A percentile compares a stretch with the other conserved stretches of the same genome.
These are phyloP conservation scores for Salicornia ramosissima DNA, from an alignment of 148 eudicot genomes.

Conservation along the genomic window DNA sequence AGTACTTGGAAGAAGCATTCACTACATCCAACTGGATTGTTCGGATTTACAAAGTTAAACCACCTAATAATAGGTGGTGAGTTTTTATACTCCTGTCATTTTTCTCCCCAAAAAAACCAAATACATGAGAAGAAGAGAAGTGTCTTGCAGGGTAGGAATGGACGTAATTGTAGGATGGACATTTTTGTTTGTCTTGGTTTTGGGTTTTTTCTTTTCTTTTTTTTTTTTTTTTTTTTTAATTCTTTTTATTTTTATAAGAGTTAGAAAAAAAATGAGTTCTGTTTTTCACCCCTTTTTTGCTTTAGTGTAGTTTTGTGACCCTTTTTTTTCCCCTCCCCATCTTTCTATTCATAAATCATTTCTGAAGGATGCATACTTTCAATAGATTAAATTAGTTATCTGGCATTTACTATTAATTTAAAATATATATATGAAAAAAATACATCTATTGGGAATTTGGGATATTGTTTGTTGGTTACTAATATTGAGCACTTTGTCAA, in stretches of 20 bases:
- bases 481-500: no score
- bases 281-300: no score
- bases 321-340: not conserved
- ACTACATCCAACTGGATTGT: slow-evolving; percentile 98
- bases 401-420: no score
- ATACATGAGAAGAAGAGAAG: not conserved
- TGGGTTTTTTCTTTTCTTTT: no score
- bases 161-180: not conserved
- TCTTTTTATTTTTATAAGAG: no score
- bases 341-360: no score
- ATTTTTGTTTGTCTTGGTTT: not conserved
- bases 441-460: no score
- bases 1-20: slow-evolving; percentile 91
- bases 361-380: no score
- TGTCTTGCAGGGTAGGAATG: slow-evolving; percentile 5
- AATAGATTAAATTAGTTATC: no score
- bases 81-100: not conserved
- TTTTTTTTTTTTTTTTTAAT: no score
- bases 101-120: slow-evolving; percentile 1
- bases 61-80: slow-evolving; percentile 92
- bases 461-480: no score
- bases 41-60: slow-evolving; percentile 97
- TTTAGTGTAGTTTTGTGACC: slow-evolving; percentile 13
- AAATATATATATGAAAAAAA: no score
- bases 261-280: slow-evolving; percentile 17